A percentile compares a stretch with the other conserved stretches of the same genome.
These are phyloP conservation scores for Calonectria leucothoes DNA, from an alignment of 2,329 filamentous ascomycete genomes.

Conservation along the genomic window DNA sequence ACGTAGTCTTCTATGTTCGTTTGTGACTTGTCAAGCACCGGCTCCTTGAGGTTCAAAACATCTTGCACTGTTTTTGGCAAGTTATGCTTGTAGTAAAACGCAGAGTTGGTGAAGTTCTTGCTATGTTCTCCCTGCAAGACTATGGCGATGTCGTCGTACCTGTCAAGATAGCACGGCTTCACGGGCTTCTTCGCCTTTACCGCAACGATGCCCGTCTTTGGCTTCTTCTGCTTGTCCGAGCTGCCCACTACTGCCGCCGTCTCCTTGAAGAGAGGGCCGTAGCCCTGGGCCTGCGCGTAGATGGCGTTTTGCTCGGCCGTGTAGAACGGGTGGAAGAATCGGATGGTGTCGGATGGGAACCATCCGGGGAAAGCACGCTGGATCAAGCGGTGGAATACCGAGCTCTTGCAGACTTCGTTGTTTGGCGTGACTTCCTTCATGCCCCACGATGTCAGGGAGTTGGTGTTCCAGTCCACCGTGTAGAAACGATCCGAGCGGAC, in stretches of 20 bases:
- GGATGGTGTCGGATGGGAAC: conserved; percentile 30
- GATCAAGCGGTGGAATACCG: conserved; percentile 33
- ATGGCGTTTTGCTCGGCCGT: conserved; percentile 29
- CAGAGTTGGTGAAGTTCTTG: neutral
- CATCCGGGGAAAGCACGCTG: conserved; percentile 37
- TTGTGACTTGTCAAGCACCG: neutral
- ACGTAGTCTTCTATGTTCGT: neutral
- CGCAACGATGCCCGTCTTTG: neutral
- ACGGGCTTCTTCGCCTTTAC: neutral
- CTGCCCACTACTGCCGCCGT: no score
- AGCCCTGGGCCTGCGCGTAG: conserved; percentile 21
- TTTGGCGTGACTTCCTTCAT: conserved; percentile 37
- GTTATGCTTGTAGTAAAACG: neutral
- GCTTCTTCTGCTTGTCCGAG: neutral
- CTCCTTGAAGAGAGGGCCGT: neutral
- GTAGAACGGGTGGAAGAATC: conserved; percentile 38
- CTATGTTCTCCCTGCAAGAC: neutral
- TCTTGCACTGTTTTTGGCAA: neutral
- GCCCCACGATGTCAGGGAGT: conserved; percentile 48
- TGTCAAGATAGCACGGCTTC: neutral
- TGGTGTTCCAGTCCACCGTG: conserved; percentile 58
- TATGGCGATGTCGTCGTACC: neutral
- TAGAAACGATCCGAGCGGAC: conserved; percentile 79
- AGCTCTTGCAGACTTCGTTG: conserved; percentile 33
- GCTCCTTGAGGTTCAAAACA: neutral